Conservation (phyloP, 164 flowering plant species). For the Nelumbo lutea region DNA sequence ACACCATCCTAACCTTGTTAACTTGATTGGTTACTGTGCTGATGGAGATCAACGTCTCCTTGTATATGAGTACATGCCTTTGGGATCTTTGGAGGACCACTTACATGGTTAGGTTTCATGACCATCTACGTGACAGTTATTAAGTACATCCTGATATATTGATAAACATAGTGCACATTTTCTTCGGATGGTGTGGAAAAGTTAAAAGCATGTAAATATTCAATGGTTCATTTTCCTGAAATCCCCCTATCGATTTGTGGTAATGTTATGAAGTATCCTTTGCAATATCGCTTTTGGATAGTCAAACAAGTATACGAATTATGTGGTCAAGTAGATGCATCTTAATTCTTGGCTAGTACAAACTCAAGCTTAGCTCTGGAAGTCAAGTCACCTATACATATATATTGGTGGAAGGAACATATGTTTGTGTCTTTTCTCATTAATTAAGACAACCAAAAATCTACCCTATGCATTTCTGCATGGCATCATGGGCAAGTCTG, state of each 20-base stretch:
- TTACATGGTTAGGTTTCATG: conserved; percentile 55
- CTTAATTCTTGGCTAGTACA: no score
- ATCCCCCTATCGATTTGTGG: neutral
- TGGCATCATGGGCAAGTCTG: no score
- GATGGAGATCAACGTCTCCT: conserved; percentile 90
- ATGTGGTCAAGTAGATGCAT: neutral
- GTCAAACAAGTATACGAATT: no score
- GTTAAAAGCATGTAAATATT: neutral
- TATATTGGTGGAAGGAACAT: no score
- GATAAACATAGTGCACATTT: neutral
- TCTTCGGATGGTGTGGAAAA: no score
- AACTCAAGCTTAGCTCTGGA: no score
- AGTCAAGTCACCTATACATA: no score
- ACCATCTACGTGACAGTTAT: neutral
- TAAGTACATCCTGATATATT: neutral
- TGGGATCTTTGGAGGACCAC: conserved; percentile 90
- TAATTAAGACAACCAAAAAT: no score
- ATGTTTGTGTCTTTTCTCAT: no score
- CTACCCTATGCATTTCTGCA: no score
- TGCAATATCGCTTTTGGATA: neutral
- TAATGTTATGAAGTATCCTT: neutral
- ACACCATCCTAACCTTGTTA: conserved; percentile 80
- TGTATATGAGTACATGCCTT: conserved; percentile 85
- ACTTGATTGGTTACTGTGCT: conserved; percentile 82
- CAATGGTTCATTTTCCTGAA: neutral